Percentiles rank a stretch among this genome's conserved stretches.
These are phyloP conservation scores for Leccinum olivaceopallidum DNA, from an alignment of 768 basidiomycete species.

Conservation along the genomic window DNA sequence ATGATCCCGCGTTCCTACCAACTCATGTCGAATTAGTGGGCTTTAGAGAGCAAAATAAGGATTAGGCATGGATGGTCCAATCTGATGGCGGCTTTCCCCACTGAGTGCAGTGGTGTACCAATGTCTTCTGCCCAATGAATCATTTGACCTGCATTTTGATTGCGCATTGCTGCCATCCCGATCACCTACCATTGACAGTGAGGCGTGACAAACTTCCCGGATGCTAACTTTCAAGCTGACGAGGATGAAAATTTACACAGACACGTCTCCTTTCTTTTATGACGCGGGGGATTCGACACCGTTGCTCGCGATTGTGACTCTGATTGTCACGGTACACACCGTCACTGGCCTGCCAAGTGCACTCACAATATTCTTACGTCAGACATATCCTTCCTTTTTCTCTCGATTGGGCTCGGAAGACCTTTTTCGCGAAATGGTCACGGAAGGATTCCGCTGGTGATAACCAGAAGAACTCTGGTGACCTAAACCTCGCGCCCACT, in stretches of 20 bases:
- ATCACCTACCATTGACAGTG: background rate
- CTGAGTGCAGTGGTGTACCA: constrained; percentile 1
- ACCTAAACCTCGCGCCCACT: too few relatives aligned
- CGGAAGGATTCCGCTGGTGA: constrained; percentile 12
- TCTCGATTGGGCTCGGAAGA: background rate
- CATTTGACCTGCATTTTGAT: background rate
- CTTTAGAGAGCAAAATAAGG: constrained; percentile 39
- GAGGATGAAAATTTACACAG: too few relatives aligned
- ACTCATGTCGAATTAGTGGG: constrained; percentile 41
- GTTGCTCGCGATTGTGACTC: background rate
- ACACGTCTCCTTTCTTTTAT: background rate
- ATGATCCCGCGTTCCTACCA: background rate
- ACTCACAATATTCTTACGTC: background rate
- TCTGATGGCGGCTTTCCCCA: background rate
- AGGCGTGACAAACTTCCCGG: background rate
- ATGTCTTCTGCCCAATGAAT: background rate
- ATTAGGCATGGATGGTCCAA: constrained; percentile 10
- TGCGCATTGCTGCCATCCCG: background rate
- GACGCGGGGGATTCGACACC: background rate
- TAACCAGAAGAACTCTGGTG: background rate
- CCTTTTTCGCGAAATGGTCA: background rate
- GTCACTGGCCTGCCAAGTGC: too few relatives aligned
- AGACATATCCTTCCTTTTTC: background rate
- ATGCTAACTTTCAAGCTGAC: background rate
- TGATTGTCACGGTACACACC: too few relatives aligned